phyloP scores from a whole-genome alignment of 2,329 filamentous ascomycete genomes.

The Aspergillus sp. region DNA sequence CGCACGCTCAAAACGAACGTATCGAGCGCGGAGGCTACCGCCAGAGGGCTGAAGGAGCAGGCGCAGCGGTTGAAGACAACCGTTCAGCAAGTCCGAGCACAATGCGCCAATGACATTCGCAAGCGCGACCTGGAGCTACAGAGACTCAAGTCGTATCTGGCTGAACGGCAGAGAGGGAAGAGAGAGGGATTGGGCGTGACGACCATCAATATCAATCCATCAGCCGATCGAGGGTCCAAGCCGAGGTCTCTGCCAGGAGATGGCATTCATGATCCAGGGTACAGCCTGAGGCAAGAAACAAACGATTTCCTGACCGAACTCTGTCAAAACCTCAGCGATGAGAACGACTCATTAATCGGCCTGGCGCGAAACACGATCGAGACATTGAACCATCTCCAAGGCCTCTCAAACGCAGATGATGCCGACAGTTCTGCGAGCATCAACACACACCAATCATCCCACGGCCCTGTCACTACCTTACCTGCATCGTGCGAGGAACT shows the following conservation, averaged over 20 bases:
- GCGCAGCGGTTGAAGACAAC: conserved; percentile 67
- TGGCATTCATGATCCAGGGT: conserved; percentile 46
- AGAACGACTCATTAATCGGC: conserved; percentile 73
- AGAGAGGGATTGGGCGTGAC: conserved; percentile 44
- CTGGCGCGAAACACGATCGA: conserved; percentile 63
- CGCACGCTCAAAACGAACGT: conserved; percentile 60
- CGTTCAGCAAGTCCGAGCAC: conserved; percentile 71
- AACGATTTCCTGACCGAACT: conserved; percentile 82
- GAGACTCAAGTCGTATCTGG: conserved; percentile 75
- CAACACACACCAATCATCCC: conserved; percentile 13
- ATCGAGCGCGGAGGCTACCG: conserved; percentile 62
- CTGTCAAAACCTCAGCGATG: conserved; percentile 74
- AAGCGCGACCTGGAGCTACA: conserved; percentile 86
- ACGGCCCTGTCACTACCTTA: conserved; percentile 32
- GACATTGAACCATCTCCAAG: conserved; percentile 55
- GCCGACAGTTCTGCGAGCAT: conserved; percentile 14
- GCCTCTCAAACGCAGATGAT: conserved; percentile 29
- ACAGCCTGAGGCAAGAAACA: conserved; percentile 74
- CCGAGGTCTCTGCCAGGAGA: conserved; percentile 21
- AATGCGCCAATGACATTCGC: conserved; percentile 83
- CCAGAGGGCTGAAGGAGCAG: conserved; percentile 75
- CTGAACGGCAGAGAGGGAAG: conserved; percentile 54
- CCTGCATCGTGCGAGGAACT: conserved; percentile 60
- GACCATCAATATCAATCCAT: conserved; percentile 39
- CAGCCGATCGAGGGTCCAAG: conserved; percentile 25